A percentile compares a stretch with the other conserved stretches of the same genome.
Conservation (phyloP, 805 yeast genomes). For the Monosporozyma aquatica region DNA sequence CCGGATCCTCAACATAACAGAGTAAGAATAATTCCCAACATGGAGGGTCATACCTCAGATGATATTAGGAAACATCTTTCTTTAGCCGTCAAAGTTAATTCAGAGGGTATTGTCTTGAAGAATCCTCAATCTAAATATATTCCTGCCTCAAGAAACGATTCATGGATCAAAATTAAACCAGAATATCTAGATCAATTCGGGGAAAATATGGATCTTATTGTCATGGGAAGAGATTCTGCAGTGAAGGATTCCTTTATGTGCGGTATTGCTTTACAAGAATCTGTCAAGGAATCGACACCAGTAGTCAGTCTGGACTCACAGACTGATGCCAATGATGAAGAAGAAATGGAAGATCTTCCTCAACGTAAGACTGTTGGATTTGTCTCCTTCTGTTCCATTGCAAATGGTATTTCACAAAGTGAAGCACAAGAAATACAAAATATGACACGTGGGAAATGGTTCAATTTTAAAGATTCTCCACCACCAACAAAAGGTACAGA, state of each 20-base stretch:
- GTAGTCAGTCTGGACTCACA: slow-evolving; percentile 6
- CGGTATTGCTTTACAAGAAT: slow-evolving; percentile 47
- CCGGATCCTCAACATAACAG: slow-evolving; percentile 32
- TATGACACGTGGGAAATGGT: slow-evolving; percentile 56
- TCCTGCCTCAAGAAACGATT: slow-evolving; percentile 49
- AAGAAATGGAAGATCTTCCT: slow-evolving; percentile 8
- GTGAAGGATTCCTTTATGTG: slow-evolving; percentile 62
- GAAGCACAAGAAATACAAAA: slow-evolving; percentile 54
- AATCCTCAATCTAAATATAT: slow-evolving; percentile 48
- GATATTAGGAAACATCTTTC: slow-evolving; percentile 51
- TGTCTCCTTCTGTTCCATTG: slow-evolving; percentile 65
- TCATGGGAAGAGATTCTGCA: slow-evolving; percentile 72
- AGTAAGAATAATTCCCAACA: slow-evolving; percentile 41
- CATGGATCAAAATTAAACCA: slow-evolving; percentile 90
- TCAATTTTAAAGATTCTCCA: slow-evolving; percentile 28
- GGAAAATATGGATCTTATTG: slow-evolving; percentile 69
- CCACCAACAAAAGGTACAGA: slow-evolving; percentile 31
- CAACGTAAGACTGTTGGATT: slow-evolving; percentile 29
- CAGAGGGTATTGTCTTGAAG: slow-evolving; percentile 82
- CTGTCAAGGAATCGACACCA: slow-evolving; percentile 10
- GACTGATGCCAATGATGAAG: slow-evolving; percentile 8
- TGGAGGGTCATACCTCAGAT: slow-evolving; percentile 34
- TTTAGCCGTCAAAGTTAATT: slow-evolving; percentile 47
- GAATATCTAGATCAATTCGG: slow-evolving; percentile 82
- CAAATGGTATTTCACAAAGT: slow-evolving; percentile 68